Base-by-base conservation (phyloP, 139 green algal genomes). In the Desmodesmus armatus region DNA sequence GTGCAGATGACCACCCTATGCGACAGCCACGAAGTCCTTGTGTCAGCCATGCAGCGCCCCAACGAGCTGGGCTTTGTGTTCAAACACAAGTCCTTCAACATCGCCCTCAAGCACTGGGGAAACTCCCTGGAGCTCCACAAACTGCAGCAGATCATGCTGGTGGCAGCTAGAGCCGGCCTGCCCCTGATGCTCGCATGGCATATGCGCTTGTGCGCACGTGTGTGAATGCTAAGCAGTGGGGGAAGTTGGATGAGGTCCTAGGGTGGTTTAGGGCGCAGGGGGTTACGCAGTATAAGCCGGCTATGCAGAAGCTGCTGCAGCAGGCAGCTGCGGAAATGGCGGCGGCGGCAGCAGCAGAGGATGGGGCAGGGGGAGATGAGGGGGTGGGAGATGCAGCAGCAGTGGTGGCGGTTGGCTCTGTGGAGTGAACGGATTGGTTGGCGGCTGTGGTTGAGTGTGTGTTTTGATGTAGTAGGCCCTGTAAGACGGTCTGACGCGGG, bases 1-100 rank as follows among this genome's bases (percentile, higher is more conserved):
- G 3, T 71, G 23, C 76, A 72, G 76, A 71, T 82, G 76, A 31
- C 51, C 39, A 55, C 51, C 27, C 47, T 69, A 17, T 81, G 74
- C 39, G 74, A 81, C 5, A 29, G 29, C 27, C 74, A 81, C 23
- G 74, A 69, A 3, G 74, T 81, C 49, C 47, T 81, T 29, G 19
- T 81, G 31, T 67, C 74, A 49, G 74, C 74, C 31, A 81, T 81
- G 74, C 49, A 69, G 49, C 74, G 74, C 25, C 63, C 63, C 31
- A 67, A 63, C 27, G 76, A 82, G 76, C 55, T 82, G 11, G 76
- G 76, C 35, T 65, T 82, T 29, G 55, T 82, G 19, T 82, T 82
- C 76, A 71, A 71, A 15, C 72, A 55, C 53, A 82, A 82, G 76
- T 29, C 33, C 5, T 31, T 82, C 5, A 37, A 72, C 25, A 35